Evolutionary conservation across 1,139 yeast species (phyloP), one percentile per base, ranked within the genome.

Genomic region (Wickerhamiella pararugosa): DNA sequence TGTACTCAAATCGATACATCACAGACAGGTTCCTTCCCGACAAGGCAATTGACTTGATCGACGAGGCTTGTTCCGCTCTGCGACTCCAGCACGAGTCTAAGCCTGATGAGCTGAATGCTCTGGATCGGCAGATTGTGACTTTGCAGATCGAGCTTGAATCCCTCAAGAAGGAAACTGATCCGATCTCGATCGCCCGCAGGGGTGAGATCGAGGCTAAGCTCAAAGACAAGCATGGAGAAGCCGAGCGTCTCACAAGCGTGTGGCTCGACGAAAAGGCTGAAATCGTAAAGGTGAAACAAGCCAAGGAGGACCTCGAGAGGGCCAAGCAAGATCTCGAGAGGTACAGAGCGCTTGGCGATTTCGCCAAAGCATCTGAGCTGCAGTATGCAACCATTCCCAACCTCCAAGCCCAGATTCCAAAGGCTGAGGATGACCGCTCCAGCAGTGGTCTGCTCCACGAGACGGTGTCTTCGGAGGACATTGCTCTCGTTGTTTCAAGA

Each of bases 51-150:
- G 97, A 90, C 61, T 70, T 90, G 52, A 92, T 90, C 2, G 98
- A 90, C 62, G 98, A 90, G 58, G 97, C 98, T 0, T 86, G 97
- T 62, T 90, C 96, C 1, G 93, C 94, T 0, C 67, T 90, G 48
- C 69, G 98, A 50, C 67, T 90, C 47, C 98, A 90, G 61, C 97
- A 90, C 58, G 98, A 90, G 63, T 83, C 95, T 2, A 86, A 86
- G 59, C 98, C 98, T 0, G 98, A 90, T 56, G 84, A 90, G 3
- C 82, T 90, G 43, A 90, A 87, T 52, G 82, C 78, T 39, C 69
- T 90, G 45, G 98, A 90, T 58, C 75, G 97, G 47, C 71, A 77
- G 32, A 79, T 87, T 40, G 84, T 90, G 92, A 90, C 95, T 2
- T 79, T 90, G 48, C 90, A 87, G 61, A 90, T 90, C 52, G 98